Evolutionary conservation across 805 yeast species (phyloP).

Genomic region (Kuraishia molischiana): DNA sequence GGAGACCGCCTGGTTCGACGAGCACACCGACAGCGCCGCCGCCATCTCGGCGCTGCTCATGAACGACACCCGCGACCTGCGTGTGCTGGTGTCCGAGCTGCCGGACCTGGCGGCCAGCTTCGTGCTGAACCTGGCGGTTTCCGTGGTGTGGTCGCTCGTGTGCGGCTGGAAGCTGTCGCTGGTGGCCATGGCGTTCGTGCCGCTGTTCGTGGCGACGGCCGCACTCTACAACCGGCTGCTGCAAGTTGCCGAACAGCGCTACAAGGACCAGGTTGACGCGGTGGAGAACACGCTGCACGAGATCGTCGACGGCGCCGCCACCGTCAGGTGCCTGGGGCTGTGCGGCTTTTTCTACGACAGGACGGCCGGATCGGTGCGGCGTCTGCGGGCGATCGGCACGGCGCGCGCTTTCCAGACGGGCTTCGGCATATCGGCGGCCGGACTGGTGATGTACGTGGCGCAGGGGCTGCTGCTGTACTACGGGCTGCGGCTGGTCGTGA

Average conservation of each 20-base stretch:
- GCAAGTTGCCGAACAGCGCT: conserved; percentile 45
- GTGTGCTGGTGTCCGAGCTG: conserved; percentile 55
- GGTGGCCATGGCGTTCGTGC: conserved; percentile 71
- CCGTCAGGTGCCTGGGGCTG: conserved; percentile 51
- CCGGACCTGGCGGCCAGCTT: conserved; percentile 45
- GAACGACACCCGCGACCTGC: conserved; percentile 75
- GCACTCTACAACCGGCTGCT: conserved; percentile 39
- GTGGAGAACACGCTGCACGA: conserved; percentile 47
- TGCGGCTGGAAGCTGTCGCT: conserved; percentile 83
- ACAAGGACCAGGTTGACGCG: conserved; percentile 44
- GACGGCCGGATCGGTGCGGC: conserved; percentile 20
- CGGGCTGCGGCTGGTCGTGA: conserved; percentile 65
- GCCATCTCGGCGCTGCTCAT: conserved; percentile 58
- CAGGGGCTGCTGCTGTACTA: conserved; percentile 71
- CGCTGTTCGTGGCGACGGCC: conserved; percentile 46
- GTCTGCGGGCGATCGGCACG: conserved; percentile 29
- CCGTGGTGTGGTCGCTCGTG: conserved; percentile 68
- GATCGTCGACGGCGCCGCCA: conserved; percentile 45
- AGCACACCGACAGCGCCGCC: conserved; percentile 28
- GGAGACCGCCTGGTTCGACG: conserved; percentile 41
- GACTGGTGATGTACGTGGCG: conserved; percentile 43
- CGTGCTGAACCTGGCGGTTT: conserved; percentile 42
- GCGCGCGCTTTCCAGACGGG: conserved; percentile 56
- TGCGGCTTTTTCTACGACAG: conserved; percentile 33
- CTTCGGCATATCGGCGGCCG: conserved; percentile 51